Percentiles rank a stretch among this genome's conserved stretches.
phyloP scores from a whole-genome alignment of 2,329 filamentous ascomycete species.

The Colletotrichum graminicola region DNA sequence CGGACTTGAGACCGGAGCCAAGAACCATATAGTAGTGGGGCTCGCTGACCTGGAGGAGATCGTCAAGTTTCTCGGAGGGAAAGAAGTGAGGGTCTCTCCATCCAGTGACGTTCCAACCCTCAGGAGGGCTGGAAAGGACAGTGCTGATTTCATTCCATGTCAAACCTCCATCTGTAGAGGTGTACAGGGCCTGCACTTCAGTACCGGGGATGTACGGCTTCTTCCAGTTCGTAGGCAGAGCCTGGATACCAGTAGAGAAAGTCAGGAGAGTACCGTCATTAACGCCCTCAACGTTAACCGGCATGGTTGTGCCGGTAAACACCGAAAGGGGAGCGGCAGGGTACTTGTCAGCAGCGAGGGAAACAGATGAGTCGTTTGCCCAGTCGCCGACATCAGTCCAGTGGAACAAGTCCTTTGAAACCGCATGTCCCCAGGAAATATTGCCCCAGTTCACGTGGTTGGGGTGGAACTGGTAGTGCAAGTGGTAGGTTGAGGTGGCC shows the following conservation, averaged over 20 bases:
- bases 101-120: constrained; percentile 43
- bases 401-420: constrained; percentile 70
- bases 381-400: constrained; percentile 56
- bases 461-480: constrained; percentile 72
- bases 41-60: constrained; percentile 34
- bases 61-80: constrained; percentile 36
- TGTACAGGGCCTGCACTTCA: constrained; percentile 39
- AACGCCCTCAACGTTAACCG: constrained; percentile 39
- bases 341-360: constrained; percentile 31
- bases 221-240: constrained; percentile 43
- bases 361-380: constrained; percentile 40
- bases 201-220: constrained; percentile 39
- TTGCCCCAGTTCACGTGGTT: constrained; percentile 63
- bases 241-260: constrained; percentile 39
- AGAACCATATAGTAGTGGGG: constrained; percentile 43
- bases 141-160: constrained; percentile 41
- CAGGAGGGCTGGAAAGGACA: constrained; percentile 37
- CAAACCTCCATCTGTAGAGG: constrained; percentile 33
- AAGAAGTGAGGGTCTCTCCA: constrained; percentile 43
- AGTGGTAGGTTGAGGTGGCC: constrained; percentile 68
- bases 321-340: constrained; percentile 31
- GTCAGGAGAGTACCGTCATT: constrained; percentile 40
- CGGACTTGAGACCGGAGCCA: constrained; percentile 41
- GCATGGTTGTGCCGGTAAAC: constrained; percentile 40
- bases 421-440: constrained; percentile 77